A percentile compares a stretch with the other conserved stretches of the same genome.
phyloP scores from a whole-genome alignment of 345 rosid species.

The Citrus reticulata region DNA sequence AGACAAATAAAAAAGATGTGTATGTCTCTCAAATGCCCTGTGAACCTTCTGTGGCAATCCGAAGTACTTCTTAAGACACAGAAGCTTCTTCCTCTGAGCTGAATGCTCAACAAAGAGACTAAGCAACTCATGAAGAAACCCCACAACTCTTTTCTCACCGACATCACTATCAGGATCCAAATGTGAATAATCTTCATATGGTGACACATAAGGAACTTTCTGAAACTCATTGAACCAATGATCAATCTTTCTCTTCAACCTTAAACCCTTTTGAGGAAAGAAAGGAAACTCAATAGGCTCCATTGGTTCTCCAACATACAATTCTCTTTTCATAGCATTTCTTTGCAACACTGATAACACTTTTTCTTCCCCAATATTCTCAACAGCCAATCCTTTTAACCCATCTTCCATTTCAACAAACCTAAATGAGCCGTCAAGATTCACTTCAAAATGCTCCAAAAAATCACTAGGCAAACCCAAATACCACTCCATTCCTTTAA shows the following conservation, averaged over 20 bases:
- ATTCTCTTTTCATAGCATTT: constrained; percentile 49
- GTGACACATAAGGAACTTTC: constrained; percentile 69
- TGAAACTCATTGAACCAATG: constrained; percentile 73
- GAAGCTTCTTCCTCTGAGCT: constrained; percentile 50
- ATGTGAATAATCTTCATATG: constrained; percentile 64
- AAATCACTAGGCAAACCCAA: constrained; percentile 72
- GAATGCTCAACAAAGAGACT: constrained; percentile 84
- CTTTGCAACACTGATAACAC: constrained; percentile 56
- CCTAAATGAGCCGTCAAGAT: constrained; percentile 47
- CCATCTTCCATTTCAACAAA: constrained; percentile 76
- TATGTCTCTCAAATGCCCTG: constrained; percentile 90
- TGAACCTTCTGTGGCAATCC: constrained; percentile 77
- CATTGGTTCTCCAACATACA: constrained; percentile 29
- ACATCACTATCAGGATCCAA: constrained; percentile 64
- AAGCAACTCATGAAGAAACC: constrained; percentile 81
- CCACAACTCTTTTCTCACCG: constrained; percentile 86
- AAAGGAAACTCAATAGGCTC: constrained; percentile 63
- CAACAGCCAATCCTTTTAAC: constrained; percentile 56
- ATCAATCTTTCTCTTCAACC: constrained; percentile 65
- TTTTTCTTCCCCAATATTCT: constrained; percentile 29
- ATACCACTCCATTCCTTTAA: constrained; percentile 84
- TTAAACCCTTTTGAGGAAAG: constrained; percentile 75
- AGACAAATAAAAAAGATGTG: constrained; percentile 73
- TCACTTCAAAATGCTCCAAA: constrained; percentile 30
- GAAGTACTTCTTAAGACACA: constrained; percentile 42